Evolutionary conservation across 768 basidiomycete genomes (phyloP), one percentile per base, ranked within the genome.

Genomic region (Dentipellis sp.): DNA sequence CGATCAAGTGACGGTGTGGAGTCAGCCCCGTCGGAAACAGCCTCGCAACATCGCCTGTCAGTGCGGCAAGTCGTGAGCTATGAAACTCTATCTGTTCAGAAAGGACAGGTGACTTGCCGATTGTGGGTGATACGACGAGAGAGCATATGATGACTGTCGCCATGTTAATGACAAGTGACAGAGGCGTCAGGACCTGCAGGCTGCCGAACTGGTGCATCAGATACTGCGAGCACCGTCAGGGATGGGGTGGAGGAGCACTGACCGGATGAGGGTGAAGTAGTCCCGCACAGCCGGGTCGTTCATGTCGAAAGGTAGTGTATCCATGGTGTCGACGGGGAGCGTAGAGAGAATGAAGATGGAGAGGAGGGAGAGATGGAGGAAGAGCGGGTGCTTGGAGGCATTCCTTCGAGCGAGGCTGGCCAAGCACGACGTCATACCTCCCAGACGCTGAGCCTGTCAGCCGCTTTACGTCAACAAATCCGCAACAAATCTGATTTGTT

Each of bases 171-270:
- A 93, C 76, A 9, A 95, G 75, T 1, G 88, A 87, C 1, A 95
- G 74, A 0, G 93, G 93, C 0, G 92, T 92, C 48, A 94, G 72
- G 19, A 95, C 89, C 67, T 97, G 93, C 4, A 97, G 78, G 49
- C 88, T 80, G 58, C n/a, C 10, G 10, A 29, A 29, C 29, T 29
- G 29, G 29, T 7, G 42, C 42, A 45, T 45, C 42, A 45, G 42
- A 17, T 19, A 7, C 35, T 19, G 4, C 35, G 16, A 19, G 46
- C 56, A 39, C 37, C 3, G 10, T 23, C 10, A 52, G 36, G 45
- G 3, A 39, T 38, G 23, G 3, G 14, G 0, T 51, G 1, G 52
- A 2, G 11, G 2, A 4, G 12, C 34, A 67, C 72, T 34, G 8
- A 78, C 74, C 88, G 71, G 8, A 85, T 72, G 10, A 90, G 82